Conservation (phyloP, 2,329 filamentous ascomycete species). For the Phaeosphaeria sp. region DNA sequence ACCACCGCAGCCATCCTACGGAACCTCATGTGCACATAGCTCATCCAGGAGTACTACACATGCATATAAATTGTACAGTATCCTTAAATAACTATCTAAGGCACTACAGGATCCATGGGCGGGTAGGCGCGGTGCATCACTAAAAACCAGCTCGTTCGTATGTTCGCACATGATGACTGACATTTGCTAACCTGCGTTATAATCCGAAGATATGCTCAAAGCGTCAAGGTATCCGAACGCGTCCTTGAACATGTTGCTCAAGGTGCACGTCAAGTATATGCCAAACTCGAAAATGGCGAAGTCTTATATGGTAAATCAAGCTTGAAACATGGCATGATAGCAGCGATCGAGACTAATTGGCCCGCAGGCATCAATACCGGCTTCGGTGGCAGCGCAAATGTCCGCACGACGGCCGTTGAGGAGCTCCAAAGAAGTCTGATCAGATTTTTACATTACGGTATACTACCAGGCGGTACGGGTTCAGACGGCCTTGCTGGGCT, state of each 20-base stretch:
- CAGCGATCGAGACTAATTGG: neutral
- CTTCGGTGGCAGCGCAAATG: slow-evolving; percentile 7
- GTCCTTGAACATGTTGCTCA: neutral
- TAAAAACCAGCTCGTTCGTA: too few relatives aligned
- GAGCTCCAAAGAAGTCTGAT: slow-evolving; percentile 12
- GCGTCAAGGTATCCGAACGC: neutral
- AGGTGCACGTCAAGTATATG: slow-evolving; percentile 1
- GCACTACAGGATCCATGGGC: too few relatives aligned
- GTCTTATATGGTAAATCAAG: neutral
- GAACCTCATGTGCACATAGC: too few relatives aligned
- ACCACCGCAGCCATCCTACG: too few relatives aligned
- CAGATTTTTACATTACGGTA: slow-evolving; percentile 13
- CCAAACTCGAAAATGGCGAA: slow-evolving; percentile 2
- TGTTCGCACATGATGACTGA: too few relatives aligned
- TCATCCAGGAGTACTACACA: too few relatives aligned
- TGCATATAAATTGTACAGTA: too few relatives aligned
- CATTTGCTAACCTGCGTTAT: slow-evolving; percentile 1
- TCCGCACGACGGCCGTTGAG: slow-evolving; percentile 7
- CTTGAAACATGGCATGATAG: neutral
- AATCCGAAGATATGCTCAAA: slow-evolving; percentile 3
- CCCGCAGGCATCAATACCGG: neutral
- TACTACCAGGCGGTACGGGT: neutral
- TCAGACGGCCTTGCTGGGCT: neutral
- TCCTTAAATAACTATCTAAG: too few relatives aligned
- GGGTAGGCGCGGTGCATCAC: too few relatives aligned